These are phyloP conservation scores for Artomyces pyxidatus DNA, from an alignment of 768 basidiomycete genomes.

Conservation along the genomic window DNA sequence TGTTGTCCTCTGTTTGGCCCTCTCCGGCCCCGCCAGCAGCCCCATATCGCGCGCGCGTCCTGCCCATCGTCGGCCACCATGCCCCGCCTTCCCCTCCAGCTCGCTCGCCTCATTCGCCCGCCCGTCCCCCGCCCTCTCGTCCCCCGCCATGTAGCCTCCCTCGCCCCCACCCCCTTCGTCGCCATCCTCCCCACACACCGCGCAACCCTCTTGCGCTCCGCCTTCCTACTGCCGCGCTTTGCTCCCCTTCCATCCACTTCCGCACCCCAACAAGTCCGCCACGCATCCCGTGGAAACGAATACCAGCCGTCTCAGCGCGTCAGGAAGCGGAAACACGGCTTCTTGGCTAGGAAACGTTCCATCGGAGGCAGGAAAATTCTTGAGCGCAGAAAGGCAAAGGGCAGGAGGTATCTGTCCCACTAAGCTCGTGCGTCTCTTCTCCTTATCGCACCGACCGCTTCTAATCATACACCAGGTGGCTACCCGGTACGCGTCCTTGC, in stretches of 20 bases:
- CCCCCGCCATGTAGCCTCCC: neutral
- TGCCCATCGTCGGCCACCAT: neutral
- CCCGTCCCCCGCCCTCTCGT: neutral
- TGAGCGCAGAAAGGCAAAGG: conserved; percentile 60
- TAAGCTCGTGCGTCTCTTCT: conserved; percentile 29
- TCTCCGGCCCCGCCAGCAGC: no score
- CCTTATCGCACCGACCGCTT: no score
- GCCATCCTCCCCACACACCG: conserved; percentile 4
- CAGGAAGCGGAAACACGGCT: conserved; percentile 89
- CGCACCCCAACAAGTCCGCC: conserved; percentile 45
- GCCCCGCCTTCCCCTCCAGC: conserved; percentile 4
- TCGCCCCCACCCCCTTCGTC: neutral
- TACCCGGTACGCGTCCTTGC: no score
- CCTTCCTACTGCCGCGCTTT: neutral
- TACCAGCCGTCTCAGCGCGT: conserved; percentile 96
- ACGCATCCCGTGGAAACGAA: conserved; percentile 70
- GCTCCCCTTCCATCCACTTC: neutral
- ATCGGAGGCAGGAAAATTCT: conserved; percentile 68
- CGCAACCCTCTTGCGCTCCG: conserved; percentile 5
- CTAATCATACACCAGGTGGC: no score
- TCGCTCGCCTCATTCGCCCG: neutral
- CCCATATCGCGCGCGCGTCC: no score
- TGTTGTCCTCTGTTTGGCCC: no score
- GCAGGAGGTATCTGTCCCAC: conserved; percentile 75
- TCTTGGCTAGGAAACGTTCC: conserved; percentile 66